Base-by-base conservation (phyloP, 495 filamentous ascomycete genomes). In the Penicillium waksmanii region DNA sequence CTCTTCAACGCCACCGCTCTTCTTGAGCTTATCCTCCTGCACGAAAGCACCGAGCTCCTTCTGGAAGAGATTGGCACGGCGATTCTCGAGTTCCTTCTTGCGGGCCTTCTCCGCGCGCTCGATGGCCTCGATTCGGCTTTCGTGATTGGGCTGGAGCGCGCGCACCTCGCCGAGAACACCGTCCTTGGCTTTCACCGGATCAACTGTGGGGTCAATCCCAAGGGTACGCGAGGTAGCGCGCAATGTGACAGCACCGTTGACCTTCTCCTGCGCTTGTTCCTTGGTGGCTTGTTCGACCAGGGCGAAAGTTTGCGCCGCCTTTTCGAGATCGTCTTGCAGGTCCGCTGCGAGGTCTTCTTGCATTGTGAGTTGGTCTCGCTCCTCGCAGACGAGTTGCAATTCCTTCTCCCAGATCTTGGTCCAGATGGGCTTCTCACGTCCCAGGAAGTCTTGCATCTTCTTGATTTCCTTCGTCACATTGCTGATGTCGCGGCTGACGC, bases 321-420 rank as follows among this genome's bases (percentile, higher is more conserved):
- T 96, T 69, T 97, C 95, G 34, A 99, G 79, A 75, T 99, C 95
- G 60, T 97, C 93, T 61, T 96, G 85, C 48, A 99, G 74, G 77
- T 99, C 95, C 10, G 92, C 85, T 56, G 90, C 89, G 21, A 98
- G 83, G 43, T 96, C 95, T 73, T 99, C 95, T 74, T 96, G 91
- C 79, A 97, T 88, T 17, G 91, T 95, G 53, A 98, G 83, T 66
- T 96, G 86, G 67, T 98, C 94, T 65, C 93, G 87, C 61, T 97
- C 96, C 62, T 93, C 91, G 76, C 93, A 98, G 13, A 99, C 95
- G 49, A 92, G 82, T 72, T 96, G 88, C 48, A 99, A 79, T 66
- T 98, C 93, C 74, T 92, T 90, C 82, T 97, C 93, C 95, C 96
- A 98, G 58, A 98, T 95, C 82, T 96, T 96, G 23, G 90, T 96